Conservation (phyloP, 192 early-diverging fungal genomes). For the Umbelopsis ramanniana region DNA sequence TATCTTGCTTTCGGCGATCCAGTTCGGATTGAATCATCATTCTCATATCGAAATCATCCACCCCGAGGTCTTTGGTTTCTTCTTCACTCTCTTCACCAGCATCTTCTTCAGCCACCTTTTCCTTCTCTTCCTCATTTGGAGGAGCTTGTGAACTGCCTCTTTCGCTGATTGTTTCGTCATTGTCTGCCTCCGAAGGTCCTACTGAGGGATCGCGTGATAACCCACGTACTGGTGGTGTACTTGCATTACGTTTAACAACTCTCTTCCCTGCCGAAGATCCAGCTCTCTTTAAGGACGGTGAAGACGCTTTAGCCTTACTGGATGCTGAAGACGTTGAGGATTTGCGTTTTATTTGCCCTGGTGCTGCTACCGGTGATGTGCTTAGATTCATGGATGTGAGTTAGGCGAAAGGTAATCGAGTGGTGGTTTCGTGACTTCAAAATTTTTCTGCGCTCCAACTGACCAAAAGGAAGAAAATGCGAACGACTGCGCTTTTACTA, state of each 20-base stretch:
- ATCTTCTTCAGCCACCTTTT: constrained; percentile 31
- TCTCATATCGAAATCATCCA: constrained; percentile 53
- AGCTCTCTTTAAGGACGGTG: constrained; percentile 10
- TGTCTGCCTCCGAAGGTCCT: constrained; percentile 15
- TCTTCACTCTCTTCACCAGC: constrained; percentile 57
- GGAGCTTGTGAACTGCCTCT: constrained; percentile 9
- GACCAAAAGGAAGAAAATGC: too few relatives aligned
- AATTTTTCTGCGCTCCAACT: neutral
- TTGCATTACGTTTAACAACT: constrained; percentile 12
- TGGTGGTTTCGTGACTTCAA: neutral
- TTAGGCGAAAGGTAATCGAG: too few relatives aligned
- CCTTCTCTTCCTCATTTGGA: constrained; percentile 24
- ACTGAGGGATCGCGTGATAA: constrained; percentile 16
- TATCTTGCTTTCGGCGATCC: constrained; percentile 57
- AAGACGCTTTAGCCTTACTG: neutral
- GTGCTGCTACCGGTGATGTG: neutral
- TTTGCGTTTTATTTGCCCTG: constrained; percentile 4
- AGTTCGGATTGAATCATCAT: constrained; percentile 46
- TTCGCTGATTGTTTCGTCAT: neutral
- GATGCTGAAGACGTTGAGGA: neutral
- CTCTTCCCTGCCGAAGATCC: constrained; percentile 11
- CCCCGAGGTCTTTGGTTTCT: constrained; percentile 55
- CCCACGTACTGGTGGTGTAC: constrained; percentile 5
- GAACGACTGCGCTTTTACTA: too few relatives aligned
- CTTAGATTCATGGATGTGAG: neutral